These are phyloP conservation scores for Diaporthe caulivora DNA, from an alignment of 2,329 filamentous ascomycete genomes.

Conservation along the genomic window DNA sequence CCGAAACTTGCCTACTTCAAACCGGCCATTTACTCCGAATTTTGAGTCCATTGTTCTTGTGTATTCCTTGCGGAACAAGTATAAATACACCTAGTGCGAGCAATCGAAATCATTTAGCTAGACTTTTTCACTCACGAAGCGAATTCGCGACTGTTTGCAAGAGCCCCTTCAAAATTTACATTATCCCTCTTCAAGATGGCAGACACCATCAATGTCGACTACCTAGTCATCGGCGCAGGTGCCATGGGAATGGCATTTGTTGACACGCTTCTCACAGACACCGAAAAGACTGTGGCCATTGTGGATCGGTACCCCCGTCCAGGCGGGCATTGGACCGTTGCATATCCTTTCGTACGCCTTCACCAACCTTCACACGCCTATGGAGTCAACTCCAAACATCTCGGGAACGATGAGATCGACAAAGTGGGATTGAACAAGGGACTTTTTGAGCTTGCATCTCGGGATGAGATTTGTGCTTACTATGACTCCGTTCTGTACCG, in stretches of 20 bases:
- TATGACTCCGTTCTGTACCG: not conserved
- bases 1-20: no score
- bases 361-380: not conserved
- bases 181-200: not conserved
- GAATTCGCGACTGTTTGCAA: no score
- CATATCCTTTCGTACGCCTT: not conserved
- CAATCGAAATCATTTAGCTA: no score
- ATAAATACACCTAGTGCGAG: no score
- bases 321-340: not conserved
- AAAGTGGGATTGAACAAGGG: not conserved
- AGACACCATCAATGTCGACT: not conserved
- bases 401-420: not conserved
- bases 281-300: not conserved
- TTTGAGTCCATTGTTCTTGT: no score
- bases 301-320: not conserved
- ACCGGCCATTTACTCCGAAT: no score
- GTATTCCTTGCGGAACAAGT: no score
- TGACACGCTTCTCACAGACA: not conserved
- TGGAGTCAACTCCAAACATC: not conserved
- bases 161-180: no score
- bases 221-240: not conserved
- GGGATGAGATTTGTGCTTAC: not conserved
- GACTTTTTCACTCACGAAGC: no score
- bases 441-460: not conserved
- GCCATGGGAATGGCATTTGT: conserved; percentile 5